A percentile compares a stretch with the other conserved stretches of the same genome.
phyloP scores from a whole-genome alignment of 2,329 filamentous ascomycete genomes.

The Trichoderma breve region DNA sequence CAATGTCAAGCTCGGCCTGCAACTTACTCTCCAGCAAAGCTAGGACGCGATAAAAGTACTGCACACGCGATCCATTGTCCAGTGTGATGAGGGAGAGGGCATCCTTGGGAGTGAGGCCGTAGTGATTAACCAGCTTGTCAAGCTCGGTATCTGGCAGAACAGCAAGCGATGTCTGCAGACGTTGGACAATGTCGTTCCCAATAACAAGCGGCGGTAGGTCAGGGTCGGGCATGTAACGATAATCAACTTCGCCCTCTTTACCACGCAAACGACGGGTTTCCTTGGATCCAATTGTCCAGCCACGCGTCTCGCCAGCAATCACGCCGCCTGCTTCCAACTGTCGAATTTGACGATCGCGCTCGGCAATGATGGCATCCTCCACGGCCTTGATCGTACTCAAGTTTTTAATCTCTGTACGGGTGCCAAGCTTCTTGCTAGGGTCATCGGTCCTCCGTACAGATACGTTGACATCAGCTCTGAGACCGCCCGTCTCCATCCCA shows the following conservation, averaged over 20 bases:
- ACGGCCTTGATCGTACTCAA: slow-evolving; percentile 91
- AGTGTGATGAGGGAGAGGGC: slow-evolving; percentile 75
- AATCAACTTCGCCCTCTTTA: slow-evolving; percentile 97
- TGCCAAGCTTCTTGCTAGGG: slow-evolving; percentile 57
- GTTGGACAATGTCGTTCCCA: slow-evolving; percentile 63
- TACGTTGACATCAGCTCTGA: slow-evolving; percentile 94
- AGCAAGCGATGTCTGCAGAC: slow-evolving; percentile 63
- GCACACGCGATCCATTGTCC: slow-evolving; percentile 73
- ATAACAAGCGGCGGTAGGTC: slow-evolving; percentile 81
- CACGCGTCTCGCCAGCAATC: slow-evolving; percentile 83
- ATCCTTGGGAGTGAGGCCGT: slow-evolving; percentile 75
- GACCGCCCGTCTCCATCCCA: slow-evolving; percentile 89
- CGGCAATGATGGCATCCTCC: slow-evolving; percentile 89
- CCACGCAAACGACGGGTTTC: slow-evolving; percentile 79
- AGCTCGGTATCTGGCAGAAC: slow-evolving; percentile 70
- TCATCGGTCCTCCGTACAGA: slow-evolving; percentile 67
- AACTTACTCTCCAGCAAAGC: slow-evolving; percentile 41
- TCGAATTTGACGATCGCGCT: slow-evolving; percentile 82
- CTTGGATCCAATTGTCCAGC: slow-evolving; percentile 83
- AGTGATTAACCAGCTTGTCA: slow-evolving; percentile 57
- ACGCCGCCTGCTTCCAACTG: slow-evolving; percentile 72
- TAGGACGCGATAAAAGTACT: slow-evolving; percentile 75
- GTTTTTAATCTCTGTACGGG: slow-evolving; percentile 96
- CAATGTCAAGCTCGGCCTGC: slow-evolving; percentile 24
- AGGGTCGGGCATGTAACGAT: slow-evolving; percentile 97